These are phyloP conservation scores for Byssothecium circinans DNA, from an alignment of 2,329 filamentous ascomycete genomes.

Conservation along the genomic window DNA sequence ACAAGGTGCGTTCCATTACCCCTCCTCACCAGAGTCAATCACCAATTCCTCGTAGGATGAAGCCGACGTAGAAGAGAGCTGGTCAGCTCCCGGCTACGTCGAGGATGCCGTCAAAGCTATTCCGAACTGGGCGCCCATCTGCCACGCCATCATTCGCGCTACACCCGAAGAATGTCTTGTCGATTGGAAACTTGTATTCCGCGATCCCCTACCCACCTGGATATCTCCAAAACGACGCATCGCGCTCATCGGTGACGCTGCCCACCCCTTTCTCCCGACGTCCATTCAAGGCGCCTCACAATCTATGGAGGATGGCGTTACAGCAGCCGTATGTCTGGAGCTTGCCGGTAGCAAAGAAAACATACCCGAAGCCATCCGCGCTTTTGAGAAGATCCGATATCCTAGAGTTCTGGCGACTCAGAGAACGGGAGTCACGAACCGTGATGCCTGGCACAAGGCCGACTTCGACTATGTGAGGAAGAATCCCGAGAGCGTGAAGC, in stretches of 20 bases:
- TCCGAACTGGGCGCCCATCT: constrained; percentile 19
- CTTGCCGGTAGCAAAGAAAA: constrained; percentile 13
- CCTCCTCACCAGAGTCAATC: background rate
- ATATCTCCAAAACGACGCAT: constrained; percentile 51
- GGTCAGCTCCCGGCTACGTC: constrained; percentile 26
- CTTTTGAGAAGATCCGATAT: constrained; percentile 33
- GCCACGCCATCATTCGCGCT: constrained; percentile 27
- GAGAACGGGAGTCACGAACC: constrained; percentile 21
- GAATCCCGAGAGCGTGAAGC: constrained; percentile 25
- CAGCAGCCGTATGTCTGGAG: constrained; percentile 23
- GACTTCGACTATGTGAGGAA: constrained; percentile 26
- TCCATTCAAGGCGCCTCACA: constrained; percentile 56
- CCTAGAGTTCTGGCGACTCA: constrained; percentile 22
- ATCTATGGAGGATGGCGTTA: constrained; percentile 53
- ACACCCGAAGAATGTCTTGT: constrained; percentile 39
- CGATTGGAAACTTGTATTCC: constrained; percentile 58
- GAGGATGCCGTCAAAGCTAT: constrained; percentile 23
- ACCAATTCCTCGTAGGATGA: constrained; percentile 32
- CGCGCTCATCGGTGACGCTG: constrained; percentile 55
- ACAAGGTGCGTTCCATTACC: constrained; percentile 17
- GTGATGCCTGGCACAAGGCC: constrained; percentile 27
- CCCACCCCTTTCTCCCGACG: constrained; percentile 56
- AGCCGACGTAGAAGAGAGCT: constrained; percentile 28
- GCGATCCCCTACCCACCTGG: constrained; percentile 56
- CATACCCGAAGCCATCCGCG: constrained; percentile 23